Evolutionary conservation across 2,329 filamentous ascomycete genomes (phyloP).

Genomic region (Aureobasidium subglaciale): DNA sequence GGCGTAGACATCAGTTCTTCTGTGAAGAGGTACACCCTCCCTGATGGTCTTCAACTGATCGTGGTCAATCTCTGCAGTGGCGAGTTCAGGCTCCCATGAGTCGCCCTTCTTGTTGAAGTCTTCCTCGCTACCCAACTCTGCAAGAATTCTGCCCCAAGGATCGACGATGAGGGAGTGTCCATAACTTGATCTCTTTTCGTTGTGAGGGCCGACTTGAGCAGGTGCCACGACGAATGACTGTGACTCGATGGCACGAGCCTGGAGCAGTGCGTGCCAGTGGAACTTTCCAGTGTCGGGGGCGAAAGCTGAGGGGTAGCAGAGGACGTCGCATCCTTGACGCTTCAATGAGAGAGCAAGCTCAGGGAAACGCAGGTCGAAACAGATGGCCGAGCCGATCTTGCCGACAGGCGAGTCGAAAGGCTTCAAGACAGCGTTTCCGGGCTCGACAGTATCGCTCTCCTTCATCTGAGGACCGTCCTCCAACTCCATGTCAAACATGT

Average conservation of each 20-base stretch:
- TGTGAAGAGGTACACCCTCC: constrained; percentile 29
- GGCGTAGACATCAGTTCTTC: constrained; percentile 25
- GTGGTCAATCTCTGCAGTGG: constrained; percentile 33
- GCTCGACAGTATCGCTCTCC: constrained; percentile 62
- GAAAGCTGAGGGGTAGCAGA: constrained; percentile 86
- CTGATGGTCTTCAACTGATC: constrained; percentile 32
- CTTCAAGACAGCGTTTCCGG: constrained; percentile 54
- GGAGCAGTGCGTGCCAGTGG: constrained; percentile 77
- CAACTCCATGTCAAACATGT: constrained; percentile 76
- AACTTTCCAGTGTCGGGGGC: constrained; percentile 76
- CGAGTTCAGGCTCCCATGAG: constrained; percentile 34
- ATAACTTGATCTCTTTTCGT: constrained; percentile 71
- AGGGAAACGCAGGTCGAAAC: constrained; percentile 65
- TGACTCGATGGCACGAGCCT: constrained; percentile 79
- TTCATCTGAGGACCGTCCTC: constrained; percentile 51
- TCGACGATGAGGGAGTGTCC: constrained; percentile 79
- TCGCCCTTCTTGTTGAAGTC: constrained; percentile 29
- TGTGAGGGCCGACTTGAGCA: constrained; percentile 70
- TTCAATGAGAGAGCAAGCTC: constrained; percentile 65
- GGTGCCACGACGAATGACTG: constrained; percentile 82
- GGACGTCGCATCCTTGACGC: constrained; percentile 61
- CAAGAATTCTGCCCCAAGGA: constrained; percentile 74
- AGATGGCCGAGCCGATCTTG: constrained; percentile 71
- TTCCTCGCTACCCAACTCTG: constrained; percentile 52
- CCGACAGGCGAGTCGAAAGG: constrained; percentile 71